Evolutionary conservation across 192 early-diverging fungal species (phyloP).

Genomic region (Backusella parvicylindrica): DNA sequence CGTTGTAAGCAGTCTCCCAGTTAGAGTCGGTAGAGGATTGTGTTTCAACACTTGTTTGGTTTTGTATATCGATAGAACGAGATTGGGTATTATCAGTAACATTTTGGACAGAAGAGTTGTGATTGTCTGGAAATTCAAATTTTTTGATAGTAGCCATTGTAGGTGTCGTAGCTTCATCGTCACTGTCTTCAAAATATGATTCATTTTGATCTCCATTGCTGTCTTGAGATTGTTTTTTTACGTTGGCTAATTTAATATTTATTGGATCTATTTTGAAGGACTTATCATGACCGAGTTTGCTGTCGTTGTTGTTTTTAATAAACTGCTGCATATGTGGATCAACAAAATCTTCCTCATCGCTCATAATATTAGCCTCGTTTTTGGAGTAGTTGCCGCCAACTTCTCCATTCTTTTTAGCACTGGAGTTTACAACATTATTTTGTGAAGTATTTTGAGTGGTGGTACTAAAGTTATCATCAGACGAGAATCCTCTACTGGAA

Average conservation of each 20-base stretch:
- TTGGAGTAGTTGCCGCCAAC: not conserved
- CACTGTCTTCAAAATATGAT: not conserved
- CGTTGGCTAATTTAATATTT: not conserved
- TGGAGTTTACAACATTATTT: not conserved
- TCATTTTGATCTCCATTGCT: not conserved
- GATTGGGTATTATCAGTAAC: not conserved
- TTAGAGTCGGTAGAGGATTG: not conserved
- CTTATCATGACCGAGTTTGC: not conserved
- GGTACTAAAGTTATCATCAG: not conserved
- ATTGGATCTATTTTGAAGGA: not conserved
- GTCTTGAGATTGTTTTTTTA: not conserved
- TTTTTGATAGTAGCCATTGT: not conserved
- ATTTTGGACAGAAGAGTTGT: not conserved
- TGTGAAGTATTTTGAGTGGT: not conserved
- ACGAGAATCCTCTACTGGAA: not conserved
- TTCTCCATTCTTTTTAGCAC: not conserved
- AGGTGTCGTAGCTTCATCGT: conserved; percentile 6
- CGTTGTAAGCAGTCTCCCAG: conserved; percentile 4
- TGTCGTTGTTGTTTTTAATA: not conserved
- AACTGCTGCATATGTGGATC: not conserved
- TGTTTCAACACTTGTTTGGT: not conserved
- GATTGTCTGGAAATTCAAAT: not conserved
- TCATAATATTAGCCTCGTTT: not conserved
- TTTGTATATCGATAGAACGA: not conserved
- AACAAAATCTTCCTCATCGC: not conserved